Base-by-base conservation (phyloP, 805 yeast genomes). In the Zygoascus flipseniorum region DNA sequence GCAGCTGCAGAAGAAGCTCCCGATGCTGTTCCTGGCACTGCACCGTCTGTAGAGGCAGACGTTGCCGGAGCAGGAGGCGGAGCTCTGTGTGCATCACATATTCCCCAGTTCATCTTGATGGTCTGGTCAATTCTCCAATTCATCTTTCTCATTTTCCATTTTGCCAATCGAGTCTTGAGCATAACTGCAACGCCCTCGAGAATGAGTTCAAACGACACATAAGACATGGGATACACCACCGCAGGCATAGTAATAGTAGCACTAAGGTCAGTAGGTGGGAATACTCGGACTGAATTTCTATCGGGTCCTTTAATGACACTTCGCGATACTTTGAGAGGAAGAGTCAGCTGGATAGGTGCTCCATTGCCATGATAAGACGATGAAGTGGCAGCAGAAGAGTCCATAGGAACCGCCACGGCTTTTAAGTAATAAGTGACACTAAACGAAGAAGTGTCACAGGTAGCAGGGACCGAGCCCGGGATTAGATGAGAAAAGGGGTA, bases 251-350 rank as follows among this genome's bases (percentile, higher is more conserved):
- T 85, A 8, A 95, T 93, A 28, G 85, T 80, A 6, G 96, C 95
- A 2, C 89, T 83, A 39, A 93, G 83, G 44, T 85, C 86, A 0
- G 98, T 92, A 8, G 99, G 98, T 0, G 99, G 99, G 69, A 93
- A 93, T 1, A 93, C 87, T 56, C 99, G 78, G 41, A 89, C 71
- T 1, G 96, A 87, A 63, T 86, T 88, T 60, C 89, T 76, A 65
- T 90, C 97, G 2, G 87, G 86, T 6, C 93, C 92, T 47, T 88
- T 73, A 23, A 87, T 67, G 31, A 92, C 80, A 54, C 95, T 85
- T 61, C 99, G 77, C 46, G 85, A 76, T 1, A 93, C 75, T 59
- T 83, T 77, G 8, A 93, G 66, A 0, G 96, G 95, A 55, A 86
- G 70, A 2, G 71, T 69, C 41, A 81, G 62, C 49, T 71, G 70